These are phyloP conservation scores for Alternaria triticimaculans DNA, from an alignment of 2,329 filamentous ascomycete genomes.

Conservation along the genomic window DNA sequence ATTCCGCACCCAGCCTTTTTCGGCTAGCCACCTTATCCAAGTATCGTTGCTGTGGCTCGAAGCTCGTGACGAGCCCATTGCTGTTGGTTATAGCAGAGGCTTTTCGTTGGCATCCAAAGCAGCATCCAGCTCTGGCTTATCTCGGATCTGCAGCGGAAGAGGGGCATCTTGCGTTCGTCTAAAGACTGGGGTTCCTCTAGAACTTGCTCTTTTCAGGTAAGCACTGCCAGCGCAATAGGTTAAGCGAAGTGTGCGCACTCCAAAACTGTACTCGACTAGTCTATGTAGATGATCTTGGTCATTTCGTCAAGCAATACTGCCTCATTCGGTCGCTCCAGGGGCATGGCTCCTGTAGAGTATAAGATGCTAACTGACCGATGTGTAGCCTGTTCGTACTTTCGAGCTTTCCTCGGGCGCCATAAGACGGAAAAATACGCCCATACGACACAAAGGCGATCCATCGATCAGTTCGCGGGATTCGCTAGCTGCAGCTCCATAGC, in stretches of 20 bases:
- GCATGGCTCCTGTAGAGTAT: neutral
- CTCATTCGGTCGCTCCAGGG: neutral
- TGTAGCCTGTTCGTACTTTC: neutral
- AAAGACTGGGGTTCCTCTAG: neutral
- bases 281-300: neutral
- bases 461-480: neutral
- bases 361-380: neutral
- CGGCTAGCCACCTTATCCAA: neutral
- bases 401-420: neutral
- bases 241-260: constrained; percentile 20
- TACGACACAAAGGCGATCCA: neutral
- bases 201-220: constrained; percentile 25
- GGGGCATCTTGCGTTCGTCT: constrained; percentile 1
- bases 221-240: constrained; percentile 7
- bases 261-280: constrained; percentile 1
- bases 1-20: neutral
- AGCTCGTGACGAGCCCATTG: neutral
- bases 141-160: neutral
- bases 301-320: neutral
- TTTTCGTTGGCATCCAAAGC: neutral
- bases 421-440: neutral
- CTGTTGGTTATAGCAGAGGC: neutral
- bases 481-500: constrained; percentile 8
- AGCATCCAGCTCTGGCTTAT: neutral
- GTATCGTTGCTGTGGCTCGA: neutral